phyloP scores from a whole-genome alignment of 75 land plant species.

The Chamaecyparis obtusa region DNA sequence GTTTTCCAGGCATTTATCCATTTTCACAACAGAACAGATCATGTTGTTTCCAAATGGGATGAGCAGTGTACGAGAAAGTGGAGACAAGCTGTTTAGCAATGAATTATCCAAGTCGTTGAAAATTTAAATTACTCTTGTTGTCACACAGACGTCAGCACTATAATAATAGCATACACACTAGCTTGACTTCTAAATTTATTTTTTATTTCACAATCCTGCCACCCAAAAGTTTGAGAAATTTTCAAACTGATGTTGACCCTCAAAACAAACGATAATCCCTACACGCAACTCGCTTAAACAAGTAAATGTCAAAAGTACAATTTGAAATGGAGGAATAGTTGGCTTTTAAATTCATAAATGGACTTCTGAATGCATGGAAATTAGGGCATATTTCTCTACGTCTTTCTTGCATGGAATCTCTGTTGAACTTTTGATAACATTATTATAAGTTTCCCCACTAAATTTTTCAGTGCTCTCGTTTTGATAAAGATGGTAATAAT shows the following conservation, averaged over 20 bases:
- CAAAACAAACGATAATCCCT: not conserved
- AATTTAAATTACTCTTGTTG: not conserved
- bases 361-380: not conserved
- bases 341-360: not conserved
- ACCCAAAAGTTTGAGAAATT: not conserved
- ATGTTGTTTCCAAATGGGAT: no score
- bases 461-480: not conserved
- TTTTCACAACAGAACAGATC: no score
- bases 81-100: not conserved
- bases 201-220: not conserved
- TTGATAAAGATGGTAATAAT: not conserved
- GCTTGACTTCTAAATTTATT: not conserved
- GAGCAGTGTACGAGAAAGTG: no score
- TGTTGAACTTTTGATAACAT: not conserved
- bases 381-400: not conserved
- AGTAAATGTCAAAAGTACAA: not conserved
- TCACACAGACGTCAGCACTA: slow-evolving; percentile 1
- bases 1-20: no score
- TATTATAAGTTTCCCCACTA: no score
- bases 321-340: not conserved
- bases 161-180: no score
- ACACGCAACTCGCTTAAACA: not conserved
- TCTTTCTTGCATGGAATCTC: not conserved
- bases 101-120: no score
- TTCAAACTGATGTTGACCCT: not conserved